phyloP scores from a whole-genome alignment of 169 alveolate genomes.

The Eimeria nieschulzi region DNA sequence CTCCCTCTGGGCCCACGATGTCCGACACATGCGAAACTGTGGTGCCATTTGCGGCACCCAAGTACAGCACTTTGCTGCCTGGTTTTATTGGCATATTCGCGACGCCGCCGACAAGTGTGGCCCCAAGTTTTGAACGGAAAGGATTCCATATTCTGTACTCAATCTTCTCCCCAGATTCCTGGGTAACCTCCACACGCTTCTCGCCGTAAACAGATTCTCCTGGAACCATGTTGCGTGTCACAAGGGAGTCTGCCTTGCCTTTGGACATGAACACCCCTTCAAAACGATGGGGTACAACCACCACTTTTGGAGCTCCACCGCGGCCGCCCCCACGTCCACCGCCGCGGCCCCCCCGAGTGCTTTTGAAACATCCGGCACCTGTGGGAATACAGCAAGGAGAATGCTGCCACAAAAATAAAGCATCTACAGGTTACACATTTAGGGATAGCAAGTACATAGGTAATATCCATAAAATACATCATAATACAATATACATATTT shows the following conservation, averaged over 20 bases:
- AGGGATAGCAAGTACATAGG: no score
- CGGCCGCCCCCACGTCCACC: conserved; percentile 67
- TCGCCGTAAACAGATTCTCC: conserved; percentile 99
- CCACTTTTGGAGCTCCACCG: conserved; percentile 91
- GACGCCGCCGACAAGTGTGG: conserved; percentile 97
- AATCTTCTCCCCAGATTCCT: conserved; percentile 82
- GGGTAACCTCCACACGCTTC: conserved; percentile 91
- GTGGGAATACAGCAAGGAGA: conserved; percentile 18
- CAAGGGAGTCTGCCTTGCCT: conserved; percentile 97
- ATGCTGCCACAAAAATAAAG: background rate
- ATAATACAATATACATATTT: background rate
- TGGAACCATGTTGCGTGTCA: conserved; percentile 96
- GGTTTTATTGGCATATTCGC: conserved; percentile 97
- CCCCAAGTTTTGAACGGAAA: conserved; percentile 99
- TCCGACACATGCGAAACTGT: conserved; percentile 99
- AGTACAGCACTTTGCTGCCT: conserved; percentile 96
- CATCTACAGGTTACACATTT: background rate
- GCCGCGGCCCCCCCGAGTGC: conserved; percentile 51
- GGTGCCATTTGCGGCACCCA: conserved; percentile 88
- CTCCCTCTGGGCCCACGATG: conserved; percentile 98
- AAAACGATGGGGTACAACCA: conserved; percentile 96
- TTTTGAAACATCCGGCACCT: conserved; percentile 53
- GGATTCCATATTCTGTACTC: conserved; percentile 99
- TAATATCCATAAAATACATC: no score
- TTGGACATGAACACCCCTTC: conserved; percentile 97